Conservation (phyloP, 176 grass and related monocot species). For the Oryza glumipatula region DNA sequence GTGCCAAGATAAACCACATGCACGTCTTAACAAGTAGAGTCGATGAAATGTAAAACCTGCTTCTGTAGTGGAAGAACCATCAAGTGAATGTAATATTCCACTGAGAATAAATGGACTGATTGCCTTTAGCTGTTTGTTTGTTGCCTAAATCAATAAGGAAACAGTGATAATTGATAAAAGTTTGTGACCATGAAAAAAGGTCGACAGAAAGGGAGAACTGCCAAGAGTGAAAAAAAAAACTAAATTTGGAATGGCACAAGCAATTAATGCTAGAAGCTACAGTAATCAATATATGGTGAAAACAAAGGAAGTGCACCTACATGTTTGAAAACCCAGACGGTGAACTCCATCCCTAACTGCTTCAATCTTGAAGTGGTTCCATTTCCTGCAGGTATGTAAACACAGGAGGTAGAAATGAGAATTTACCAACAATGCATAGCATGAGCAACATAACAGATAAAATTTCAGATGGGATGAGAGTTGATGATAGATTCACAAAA, state of each 20-base stretch:
- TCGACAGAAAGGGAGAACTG: neutral
- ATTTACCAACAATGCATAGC: neutral
- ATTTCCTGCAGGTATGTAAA: slow-evolving; percentile 58
- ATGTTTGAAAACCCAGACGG: slow-evolving; percentile 99
- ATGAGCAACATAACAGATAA: neutral
- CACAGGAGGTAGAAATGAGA: slow-evolving; percentile 29
- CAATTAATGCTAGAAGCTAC: slow-evolving; percentile 5
- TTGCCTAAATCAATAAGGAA: slow-evolving; percentile 61
- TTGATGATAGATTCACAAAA: too few species aligned
- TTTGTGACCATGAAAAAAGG: slow-evolving; percentile 13
- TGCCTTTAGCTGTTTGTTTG: slow-evolving; percentile 78
- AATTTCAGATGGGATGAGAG: too few species aligned
- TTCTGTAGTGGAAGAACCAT: slow-evolving; percentile 76
- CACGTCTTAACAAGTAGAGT: slow-evolving; percentile 38
- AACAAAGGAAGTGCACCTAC: slow-evolving; percentile 47
- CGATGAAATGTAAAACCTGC: slow-evolving; percentile 56
- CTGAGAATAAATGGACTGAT: slow-evolving; percentile 87
- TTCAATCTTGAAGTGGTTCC: slow-evolving; percentile 87
- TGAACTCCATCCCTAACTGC: slow-evolving; percentile 97
- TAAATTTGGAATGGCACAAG: slow-evolving; percentile 13
- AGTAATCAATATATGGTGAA: neutral
- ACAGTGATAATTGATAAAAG: slow-evolving; percentile 14
- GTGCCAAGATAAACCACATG: slow-evolving; percentile 32
- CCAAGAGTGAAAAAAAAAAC: neutral
- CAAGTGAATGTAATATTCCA: slow-evolving; percentile 92